Conservation (phyloP, 768 basidiomycete genomes). For the Tricholoma hemisulphureum region DNA sequence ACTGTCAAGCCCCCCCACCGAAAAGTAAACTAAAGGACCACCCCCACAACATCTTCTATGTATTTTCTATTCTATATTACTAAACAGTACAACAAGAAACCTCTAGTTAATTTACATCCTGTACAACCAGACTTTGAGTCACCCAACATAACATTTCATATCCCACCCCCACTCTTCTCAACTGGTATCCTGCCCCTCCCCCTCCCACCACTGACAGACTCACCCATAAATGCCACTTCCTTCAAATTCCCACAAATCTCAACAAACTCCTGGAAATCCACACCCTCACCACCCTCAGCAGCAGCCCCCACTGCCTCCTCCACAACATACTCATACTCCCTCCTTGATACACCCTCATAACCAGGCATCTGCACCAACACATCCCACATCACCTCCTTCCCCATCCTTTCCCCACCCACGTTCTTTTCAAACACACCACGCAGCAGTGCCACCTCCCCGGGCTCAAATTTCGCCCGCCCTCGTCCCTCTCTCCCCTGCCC, state of each 20-base stretch:
- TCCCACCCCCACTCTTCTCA: constrained; percentile 55
- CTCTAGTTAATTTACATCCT: no score
- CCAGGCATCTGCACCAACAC: constrained; percentile 48
- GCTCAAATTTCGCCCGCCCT: constrained; percentile 39
- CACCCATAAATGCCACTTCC: constrained; percentile 54
- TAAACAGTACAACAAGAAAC: no score
- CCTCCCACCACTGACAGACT: constrained; percentile 16
- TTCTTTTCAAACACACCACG: constrained; percentile 36
- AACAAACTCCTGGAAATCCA: constrained; percentile 85
- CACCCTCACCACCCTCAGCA: constrained; percentile 33
- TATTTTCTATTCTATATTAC: no score
- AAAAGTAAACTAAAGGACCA: no score
- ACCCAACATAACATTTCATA: no score
- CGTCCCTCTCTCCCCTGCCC: constrained; percentile 8
- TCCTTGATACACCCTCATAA: no score
- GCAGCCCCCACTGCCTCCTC: no score
- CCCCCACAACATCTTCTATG: no score
- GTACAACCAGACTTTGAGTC: no score
- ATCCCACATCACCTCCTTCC: constrained; percentile 38
- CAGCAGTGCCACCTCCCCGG: constrained; percentile 42
- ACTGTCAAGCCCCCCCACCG: no score
- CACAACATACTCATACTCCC: no score
- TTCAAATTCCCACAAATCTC: constrained; percentile 81
- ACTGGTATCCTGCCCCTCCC: constrained; percentile 47
- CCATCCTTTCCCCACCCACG: constrained; percentile 26